Evolutionary conservation across 2,329 filamentous ascomycete genomes (phyloP).

Genomic region (Pseudogymnoascus sp.): DNA sequence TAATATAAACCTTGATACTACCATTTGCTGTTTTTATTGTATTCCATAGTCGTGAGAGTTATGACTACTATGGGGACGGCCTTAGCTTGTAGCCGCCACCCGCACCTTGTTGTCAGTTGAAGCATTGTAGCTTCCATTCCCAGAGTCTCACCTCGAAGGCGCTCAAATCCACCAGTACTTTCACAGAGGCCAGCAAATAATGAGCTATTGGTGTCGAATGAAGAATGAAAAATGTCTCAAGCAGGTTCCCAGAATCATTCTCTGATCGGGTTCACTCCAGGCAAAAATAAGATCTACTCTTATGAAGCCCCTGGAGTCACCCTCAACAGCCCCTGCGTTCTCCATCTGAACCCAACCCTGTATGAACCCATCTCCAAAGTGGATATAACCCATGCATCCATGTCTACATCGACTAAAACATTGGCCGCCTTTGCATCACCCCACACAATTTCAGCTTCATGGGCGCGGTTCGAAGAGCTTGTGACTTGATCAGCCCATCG

Average conservation of each 20-base stretch:
- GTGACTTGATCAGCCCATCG: constrained; percentile 16
- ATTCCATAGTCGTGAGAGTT: background rate
- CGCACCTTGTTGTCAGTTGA: background rate
- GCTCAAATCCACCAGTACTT: background rate
- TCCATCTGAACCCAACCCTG: constrained; percentile 18
- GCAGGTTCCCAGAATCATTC: background rate
- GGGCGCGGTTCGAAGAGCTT: constrained; percentile 13
- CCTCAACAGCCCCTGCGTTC: constrained; percentile 17
- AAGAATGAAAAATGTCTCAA: background rate
- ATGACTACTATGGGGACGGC: background rate
- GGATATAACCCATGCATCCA: constrained; percentile 19
- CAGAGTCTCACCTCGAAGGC: background rate
- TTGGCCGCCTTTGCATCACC: constrained; percentile 21
- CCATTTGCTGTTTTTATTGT: background rate
- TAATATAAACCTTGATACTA: background rate
- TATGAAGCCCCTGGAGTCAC: constrained; percentile 18
- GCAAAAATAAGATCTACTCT: constrained; percentile 9
- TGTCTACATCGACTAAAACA: constrained; percentile 17
- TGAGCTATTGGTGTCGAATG: background rate
- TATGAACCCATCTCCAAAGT: constrained; percentile 22
- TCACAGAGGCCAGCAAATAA: background rate
- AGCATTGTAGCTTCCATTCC: background rate
- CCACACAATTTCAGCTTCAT: constrained; percentile 18
- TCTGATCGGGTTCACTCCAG: background rate
- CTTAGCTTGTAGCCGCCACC: background rate